Evolutionary conservation across 148 eudicot genomes (phyloP), one percentile per base, ranked within the genome.

Genomic region (Pouteria glomerata): DNA sequence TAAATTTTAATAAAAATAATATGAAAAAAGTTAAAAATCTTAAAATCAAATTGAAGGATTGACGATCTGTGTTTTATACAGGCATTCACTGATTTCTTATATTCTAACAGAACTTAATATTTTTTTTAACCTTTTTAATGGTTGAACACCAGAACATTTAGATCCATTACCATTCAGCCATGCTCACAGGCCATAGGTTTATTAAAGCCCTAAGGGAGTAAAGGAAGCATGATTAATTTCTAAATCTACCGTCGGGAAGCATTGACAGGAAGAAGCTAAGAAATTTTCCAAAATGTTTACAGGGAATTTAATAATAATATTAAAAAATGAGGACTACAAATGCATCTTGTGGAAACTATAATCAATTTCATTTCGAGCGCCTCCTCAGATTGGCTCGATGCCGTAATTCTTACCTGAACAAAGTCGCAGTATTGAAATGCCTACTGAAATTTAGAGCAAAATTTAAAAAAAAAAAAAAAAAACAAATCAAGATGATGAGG

Each of bases 41-140:
- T n/a, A n/a, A n/a, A n/a, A n/a, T n/a, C n/a, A n/a, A n/a, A n/a
- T 66, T 29, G 6, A 66, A 66, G 39, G 57, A 66, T 24, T 12
- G 57, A 66, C 7, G 27, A 30, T 48, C 16, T 39, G 21, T 30
- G n/a, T n/a, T 44, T 27, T 0, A 2, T 11, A 44, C 57, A 16
- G 48, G 16, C 6, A 57, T 10, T n/a, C n/a, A n/a, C n/a, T n/a
- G n/a, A 29, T 29, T 26, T 6, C 47, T 66, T 44, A 19, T 47
- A 18, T 12, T 8, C 4, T 29, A 18, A 47, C 8, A 48, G 8
- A 30, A 10, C 70, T 41, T 27, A 3, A 66, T 56, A 66, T 48
- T 31, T 48, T n/a, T n/a, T n/a, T 53, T n/a, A 18, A 10, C 7
- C 1, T 18, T 19, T 31, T 14, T 27, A 3, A 4, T 34, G 70